phyloP scores from a whole-genome alignment of 179 eudicot species.

The Amaranthus tricolor region DNA sequence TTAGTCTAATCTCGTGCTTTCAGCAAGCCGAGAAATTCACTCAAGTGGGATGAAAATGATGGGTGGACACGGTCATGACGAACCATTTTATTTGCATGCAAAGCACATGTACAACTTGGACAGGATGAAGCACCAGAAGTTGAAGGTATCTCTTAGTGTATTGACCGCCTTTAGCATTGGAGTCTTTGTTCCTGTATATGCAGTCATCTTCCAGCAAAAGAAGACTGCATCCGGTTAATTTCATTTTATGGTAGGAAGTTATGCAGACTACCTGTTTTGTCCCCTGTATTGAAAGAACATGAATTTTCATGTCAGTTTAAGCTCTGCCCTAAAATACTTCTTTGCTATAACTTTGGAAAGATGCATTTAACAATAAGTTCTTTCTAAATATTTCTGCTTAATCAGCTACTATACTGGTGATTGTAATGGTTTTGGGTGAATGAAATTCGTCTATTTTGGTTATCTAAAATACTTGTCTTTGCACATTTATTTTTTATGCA shows the following conservation, averaged over 20 bases:
- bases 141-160: conserved; percentile 65
- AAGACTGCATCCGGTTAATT: conserved; percentile 69
- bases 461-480: not conserved
- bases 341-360: conserved; percentile 17
- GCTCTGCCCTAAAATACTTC: conserved; percentile 12
- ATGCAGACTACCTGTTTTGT: conserved; percentile 2
- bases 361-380: conserved; percentile 21
- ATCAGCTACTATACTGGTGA: conserved; percentile 4
- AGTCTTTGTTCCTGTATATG: conserved; percentile 67
- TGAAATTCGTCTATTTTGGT: conserved; percentile 1
- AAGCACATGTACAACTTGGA: conserved; percentile 99
- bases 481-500: not conserved
- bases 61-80: conserved; percentile 82
- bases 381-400: conserved; percentile 9
- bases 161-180: conserved; percentile 75
- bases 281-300: conserved; percentile 25
- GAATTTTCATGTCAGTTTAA: conserved; percentile 17
- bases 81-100: conserved; percentile 78
- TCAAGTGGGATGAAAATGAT: conserved; percentile 74
- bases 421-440: conserved; percentile 7
- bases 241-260: conserved; percentile 13
- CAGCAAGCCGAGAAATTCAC: conserved; percentile 73
- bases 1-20: conserved; percentile 3
- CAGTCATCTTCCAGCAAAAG: conserved; percentile 91
- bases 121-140: conserved; percentile 72